Conservation (phyloP, 129 eudicot species). For the Ambrosia trifida region DNA sequence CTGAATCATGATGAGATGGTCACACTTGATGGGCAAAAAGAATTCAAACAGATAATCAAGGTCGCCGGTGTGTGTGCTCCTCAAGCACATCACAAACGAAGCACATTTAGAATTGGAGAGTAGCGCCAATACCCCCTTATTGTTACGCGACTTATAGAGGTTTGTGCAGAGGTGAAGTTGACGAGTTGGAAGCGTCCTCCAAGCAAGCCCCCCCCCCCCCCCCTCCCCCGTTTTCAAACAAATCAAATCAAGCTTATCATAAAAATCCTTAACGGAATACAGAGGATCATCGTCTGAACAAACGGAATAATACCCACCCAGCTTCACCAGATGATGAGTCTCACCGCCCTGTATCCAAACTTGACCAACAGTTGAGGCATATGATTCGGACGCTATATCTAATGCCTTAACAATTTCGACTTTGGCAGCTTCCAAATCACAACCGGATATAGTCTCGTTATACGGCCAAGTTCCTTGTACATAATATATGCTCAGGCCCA, state of each 20-base stretch:
- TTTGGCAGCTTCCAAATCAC: not conserved
- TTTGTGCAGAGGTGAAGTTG: not conserved
- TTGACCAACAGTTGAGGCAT: not conserved
- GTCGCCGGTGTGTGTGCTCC: not conserved
- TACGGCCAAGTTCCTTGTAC: not conserved
- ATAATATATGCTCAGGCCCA: not conserved
- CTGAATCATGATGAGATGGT: not conserved
- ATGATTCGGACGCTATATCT: not conserved
- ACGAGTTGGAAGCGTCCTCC: not conserved
- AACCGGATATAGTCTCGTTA: not conserved
- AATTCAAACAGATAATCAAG: not conserved
- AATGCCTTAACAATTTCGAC: not conserved
- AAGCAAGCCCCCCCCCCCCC: not conserved
- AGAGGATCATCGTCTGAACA: not conserved
- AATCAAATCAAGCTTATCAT: not conserved
- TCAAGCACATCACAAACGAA: slow-evolving; percentile 3
- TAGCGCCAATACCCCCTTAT: not conserved
- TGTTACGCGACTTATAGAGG: not conserved
- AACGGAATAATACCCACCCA: not conserved
- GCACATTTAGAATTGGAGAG: not conserved
- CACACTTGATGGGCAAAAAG: not conserved
- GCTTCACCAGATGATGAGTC: not conserved
- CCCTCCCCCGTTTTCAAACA: not conserved
- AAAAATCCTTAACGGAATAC: not conserved
- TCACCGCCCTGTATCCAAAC: slow-evolving; percentile 5